A percentile compares a stretch with the other conserved stretches of the same genome.
Conservation (phyloP, 2,329 filamentous ascomycete genomes). For the Colletotrichum godetiae region DNA sequence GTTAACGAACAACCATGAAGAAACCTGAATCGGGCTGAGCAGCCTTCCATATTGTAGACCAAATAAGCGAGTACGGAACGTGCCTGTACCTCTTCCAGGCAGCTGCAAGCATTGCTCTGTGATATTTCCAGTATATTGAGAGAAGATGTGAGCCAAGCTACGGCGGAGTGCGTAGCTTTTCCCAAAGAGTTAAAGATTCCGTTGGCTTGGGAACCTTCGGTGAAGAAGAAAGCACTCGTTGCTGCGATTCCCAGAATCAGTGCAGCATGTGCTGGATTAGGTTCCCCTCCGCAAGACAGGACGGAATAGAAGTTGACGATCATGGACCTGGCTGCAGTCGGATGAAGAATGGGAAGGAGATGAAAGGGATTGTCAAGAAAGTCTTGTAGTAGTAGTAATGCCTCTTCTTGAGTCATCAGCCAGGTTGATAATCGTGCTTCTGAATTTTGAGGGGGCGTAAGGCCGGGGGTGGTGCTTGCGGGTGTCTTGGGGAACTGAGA, state of each 20-base stretch:
- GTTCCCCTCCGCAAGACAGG: slow-evolving; percentile 25
- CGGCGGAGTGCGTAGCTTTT: slow-evolving; percentile 14
- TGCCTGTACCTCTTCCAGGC: slow-evolving; percentile 51
- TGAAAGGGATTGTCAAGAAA: slow-evolving; percentile 43
- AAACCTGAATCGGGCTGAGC: slow-evolving; percentile 46
- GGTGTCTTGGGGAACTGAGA: slow-evolving; percentile 19
- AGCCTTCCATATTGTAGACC: slow-evolving; percentile 51
- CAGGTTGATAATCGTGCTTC: not conserved
- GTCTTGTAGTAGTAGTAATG: slow-evolving; percentile 41
- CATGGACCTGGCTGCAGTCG: slow-evolving; percentile 36
- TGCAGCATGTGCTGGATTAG: slow-evolving; percentile 38
- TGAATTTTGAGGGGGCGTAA: not conserved
- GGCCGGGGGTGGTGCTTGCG: not conserved
- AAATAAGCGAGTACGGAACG: slow-evolving; percentile 51
- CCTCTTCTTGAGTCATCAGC: slow-evolving; percentile 40
- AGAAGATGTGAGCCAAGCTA: slow-evolving; percentile 47
- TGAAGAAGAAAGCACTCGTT: slow-evolving; percentile 44
- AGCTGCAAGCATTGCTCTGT: slow-evolving; percentile 42
- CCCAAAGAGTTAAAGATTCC: not conserved
- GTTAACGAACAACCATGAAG: slow-evolving; percentile 40
- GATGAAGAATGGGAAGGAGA: slow-evolving; percentile 42
- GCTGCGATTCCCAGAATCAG: slow-evolving; percentile 43
- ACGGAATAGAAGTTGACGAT: slow-evolving; percentile 38
- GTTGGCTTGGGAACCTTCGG: not conserved
- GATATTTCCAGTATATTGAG: slow-evolving; percentile 49